phyloP scores from a whole-genome alignment of 1,284 basidiomycete species.

The Apiotrichum akiyoshidainum region DNA sequence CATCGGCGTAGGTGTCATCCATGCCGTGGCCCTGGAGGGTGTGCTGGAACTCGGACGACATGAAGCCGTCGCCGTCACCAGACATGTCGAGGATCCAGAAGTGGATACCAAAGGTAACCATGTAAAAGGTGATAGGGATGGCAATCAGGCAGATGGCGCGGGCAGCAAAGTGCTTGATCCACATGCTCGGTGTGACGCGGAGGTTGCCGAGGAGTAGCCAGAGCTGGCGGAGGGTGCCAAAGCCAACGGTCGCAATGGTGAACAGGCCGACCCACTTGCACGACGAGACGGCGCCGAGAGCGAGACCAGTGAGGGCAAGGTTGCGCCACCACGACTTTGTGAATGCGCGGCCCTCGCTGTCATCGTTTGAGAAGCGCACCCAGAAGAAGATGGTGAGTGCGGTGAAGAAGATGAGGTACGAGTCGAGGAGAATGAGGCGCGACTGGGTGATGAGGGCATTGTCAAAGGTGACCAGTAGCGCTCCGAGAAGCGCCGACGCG shows the following conservation, averaged over 20 bases:
- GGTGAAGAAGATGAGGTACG: conserved; percentile 96
- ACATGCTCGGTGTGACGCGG: conserved; percentile 69
- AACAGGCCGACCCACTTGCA: conserved; percentile 99
- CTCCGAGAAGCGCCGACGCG: conserved; percentile 82
- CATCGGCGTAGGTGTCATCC: conserved; percentile 90
- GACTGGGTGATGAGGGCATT: conserved; percentile 95
- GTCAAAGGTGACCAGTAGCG: conserved; percentile 91
- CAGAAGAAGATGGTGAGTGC: conserved; percentile 83
- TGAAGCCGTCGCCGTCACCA: conserved; percentile 97
- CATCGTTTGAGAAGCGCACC: conserved; percentile 86
- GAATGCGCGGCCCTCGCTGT: conserved; percentile 65
- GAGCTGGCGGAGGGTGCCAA: conserved; percentile 79
- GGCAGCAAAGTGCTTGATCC: conserved; percentile 80
- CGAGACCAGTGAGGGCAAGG: conserved; percentile 81
- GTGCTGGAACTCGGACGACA: conserved; percentile 98
- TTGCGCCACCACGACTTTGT: conserved; percentile 87
- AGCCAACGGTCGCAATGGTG: conserved; percentile 92
- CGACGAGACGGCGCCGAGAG: conserved; percentile 84
- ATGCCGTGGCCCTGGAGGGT: conserved; percentile 87
- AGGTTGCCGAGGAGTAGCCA: conserved; percentile 89
- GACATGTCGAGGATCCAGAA: conserved; percentile 82
- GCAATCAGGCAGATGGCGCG: conserved; percentile 83
- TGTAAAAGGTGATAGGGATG: conserved; percentile 83
- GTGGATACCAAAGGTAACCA: conserved; percentile 93
- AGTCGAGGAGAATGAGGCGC: conserved; percentile 93